phyloP scores from a whole-genome alignment of 1,284 basidiomycete species.

The Ustilago sp. region DNA sequence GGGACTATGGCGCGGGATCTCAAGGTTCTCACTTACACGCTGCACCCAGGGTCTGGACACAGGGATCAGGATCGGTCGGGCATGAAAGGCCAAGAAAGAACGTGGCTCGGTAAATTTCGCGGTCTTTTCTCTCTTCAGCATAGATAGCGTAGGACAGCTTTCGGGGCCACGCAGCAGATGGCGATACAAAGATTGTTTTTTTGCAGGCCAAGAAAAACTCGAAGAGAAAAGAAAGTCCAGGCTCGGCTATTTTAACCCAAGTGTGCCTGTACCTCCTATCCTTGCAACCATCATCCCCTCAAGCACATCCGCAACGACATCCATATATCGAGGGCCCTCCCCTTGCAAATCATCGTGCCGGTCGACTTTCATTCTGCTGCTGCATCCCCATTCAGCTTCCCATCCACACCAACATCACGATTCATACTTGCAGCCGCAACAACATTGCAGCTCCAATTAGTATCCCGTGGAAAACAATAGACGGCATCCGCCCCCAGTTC shows the following conservation, averaged over 20 bases:
- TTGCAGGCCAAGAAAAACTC: background rate
- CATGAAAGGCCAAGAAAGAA: background rate
- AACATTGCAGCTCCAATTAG: background rate
- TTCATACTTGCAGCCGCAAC: no score
- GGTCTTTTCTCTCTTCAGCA: background rate
- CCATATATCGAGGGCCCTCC: background rate
- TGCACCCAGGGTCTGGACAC: no score
- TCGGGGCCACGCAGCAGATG: conserved; percentile 2
- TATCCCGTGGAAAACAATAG: background rate
- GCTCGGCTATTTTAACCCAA: no score
- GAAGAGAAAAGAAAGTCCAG: background rate
- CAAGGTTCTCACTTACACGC: no score
- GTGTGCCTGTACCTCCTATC: background rate
- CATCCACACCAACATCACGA: background rate
- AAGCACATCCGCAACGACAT: background rate
- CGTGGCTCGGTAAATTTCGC: conserved; percentile 1
- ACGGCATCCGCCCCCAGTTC: background rate
- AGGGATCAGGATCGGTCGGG: background rate
- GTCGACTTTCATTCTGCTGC: background rate
- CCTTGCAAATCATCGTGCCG: background rate
- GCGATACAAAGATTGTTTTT: background rate
- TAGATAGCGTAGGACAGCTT: background rate
- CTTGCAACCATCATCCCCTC: background rate
- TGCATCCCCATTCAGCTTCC: background rate
- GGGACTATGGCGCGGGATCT: no score